phyloP scores from a whole-genome alignment of 352 stramenopile genomes.

The Pythium sukuiense region DNA sequence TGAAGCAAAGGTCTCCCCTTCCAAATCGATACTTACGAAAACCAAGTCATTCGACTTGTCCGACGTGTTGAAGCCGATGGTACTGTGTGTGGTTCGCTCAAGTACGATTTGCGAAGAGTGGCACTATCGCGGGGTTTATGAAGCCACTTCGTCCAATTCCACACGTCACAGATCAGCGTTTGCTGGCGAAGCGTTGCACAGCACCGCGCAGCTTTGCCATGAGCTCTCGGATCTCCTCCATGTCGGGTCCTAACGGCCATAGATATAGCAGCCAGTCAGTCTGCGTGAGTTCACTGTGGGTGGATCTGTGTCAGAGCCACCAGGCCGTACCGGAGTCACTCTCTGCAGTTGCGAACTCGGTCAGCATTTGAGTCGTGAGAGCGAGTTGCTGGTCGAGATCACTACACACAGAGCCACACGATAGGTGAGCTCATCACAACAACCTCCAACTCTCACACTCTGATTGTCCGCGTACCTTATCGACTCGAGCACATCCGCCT shows the following conservation, averaged over 20 bases:
- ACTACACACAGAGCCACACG: conserved; percentile 4
- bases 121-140: neutral
- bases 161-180: conserved; percentile 10
- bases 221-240: conserved; percentile 44
- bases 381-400: conserved; percentile 35
- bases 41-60: conserved; percentile 15
- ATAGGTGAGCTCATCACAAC: neutral
- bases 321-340: conserved; percentile 12
- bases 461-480: conserved; percentile 27
- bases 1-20: conserved; percentile 12
- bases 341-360: conserved; percentile 15
- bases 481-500: neutral
- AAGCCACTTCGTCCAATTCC: neutral
- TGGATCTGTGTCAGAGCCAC: neutral
- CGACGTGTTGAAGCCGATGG: conserved; percentile 8
- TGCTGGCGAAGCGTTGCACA: conserved; percentile 30
- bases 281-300: neutral
- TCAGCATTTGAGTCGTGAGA: conserved; percentile 24
- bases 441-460: neutral
- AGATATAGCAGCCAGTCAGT: neutral
- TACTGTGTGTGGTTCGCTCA: neutral
- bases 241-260: conserved; percentile 26
- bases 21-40: conserved; percentile 19
- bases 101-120: neutral
- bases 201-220: conserved; percentile 33